phyloP scores from a whole-genome alignment of 768 basidiomycete genomes.

The Cyathus striatus region DNA sequence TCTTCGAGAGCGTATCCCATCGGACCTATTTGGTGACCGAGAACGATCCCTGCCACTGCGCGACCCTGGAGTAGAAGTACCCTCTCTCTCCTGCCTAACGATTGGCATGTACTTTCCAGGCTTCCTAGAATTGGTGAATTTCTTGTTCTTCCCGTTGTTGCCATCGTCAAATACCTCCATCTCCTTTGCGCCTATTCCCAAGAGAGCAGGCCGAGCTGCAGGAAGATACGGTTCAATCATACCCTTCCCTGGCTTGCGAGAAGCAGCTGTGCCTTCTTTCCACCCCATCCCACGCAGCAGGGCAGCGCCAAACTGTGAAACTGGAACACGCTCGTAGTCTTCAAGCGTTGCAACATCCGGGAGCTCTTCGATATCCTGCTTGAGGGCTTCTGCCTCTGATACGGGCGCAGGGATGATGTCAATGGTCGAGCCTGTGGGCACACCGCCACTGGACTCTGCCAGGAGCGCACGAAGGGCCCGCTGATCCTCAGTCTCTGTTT shows the following conservation, averaged over 20 bases:
- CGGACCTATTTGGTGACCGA: conserved; percentile 24
- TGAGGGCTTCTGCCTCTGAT: conserved; percentile 80
- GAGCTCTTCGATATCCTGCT: conserved; percentile 76
- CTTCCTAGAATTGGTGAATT: conserved; percentile 26
- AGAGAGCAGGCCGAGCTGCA: conserved; percentile 71
- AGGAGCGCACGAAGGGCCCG: conserved; percentile 77
- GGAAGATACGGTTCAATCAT: conserved; percentile 80
- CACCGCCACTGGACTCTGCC: conserved; percentile 41
- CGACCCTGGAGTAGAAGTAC: conserved; percentile 18
- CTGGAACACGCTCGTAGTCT: conserved; percentile 88
- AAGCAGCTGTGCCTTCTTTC: conserved; percentile 76
- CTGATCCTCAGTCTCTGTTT: conserved; percentile 70
- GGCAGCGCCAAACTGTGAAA: conserved; percentile 90
- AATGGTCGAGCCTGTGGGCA: conserved; percentile 35
- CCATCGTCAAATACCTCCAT: conserved; percentile 69
- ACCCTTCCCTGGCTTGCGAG: conserved; percentile 56
- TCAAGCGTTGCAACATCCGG: conserved; percentile 73
- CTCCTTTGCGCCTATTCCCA: conserved; percentile 95
- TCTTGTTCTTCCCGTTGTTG: conserved; percentile 44
- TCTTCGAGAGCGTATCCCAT: conserved; percentile 40
- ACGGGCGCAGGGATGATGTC: conserved; percentile 63
- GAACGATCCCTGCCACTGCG: conserved; percentile 24
- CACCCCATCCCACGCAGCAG: conserved; percentile 96
- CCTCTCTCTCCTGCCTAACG: conserved; percentile 59
- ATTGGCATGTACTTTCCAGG: conserved; percentile 83